Evolutionary conservation across 176 grass and related monocot genomes (phyloP), one percentile per base, ranked within the genome.

Genomic region (Hyparrhenia diplandra): DNA sequence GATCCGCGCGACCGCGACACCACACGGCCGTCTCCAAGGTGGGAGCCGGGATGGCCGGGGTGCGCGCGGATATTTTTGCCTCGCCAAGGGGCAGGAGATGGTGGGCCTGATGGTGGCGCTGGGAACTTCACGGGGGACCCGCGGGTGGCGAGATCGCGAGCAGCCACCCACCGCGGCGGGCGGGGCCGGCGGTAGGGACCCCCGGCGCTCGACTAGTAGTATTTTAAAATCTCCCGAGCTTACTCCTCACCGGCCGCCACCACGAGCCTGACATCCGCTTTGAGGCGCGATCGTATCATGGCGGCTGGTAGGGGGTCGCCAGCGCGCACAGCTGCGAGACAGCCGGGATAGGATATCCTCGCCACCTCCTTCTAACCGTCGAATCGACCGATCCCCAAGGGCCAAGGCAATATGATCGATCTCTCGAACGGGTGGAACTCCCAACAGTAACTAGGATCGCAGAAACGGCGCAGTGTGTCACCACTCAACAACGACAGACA

Each of bases 111-210:
- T n/a, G n/a, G n/a, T n/a, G n/a, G 45, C 14, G 3, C 20, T 4
- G 35, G 74, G 21, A 39, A 8, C 70, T 71, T 40, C 32, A 34
- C 78, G 49, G 29, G 71, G 71, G 29, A 29, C 23, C 49, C 46
- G 71, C 47, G 32, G 37, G 67, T 12, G 65, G 57, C 23, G 23
- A 41, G 76, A 86, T 73, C 42, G 76, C 24, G 83, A 85, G n/a
- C n/a, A 16, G 49, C 58, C 36, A 80, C 32, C 84, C 42, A 80
- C 83, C 54, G 7, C 75, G 37, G 7, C 35, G 51, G n/a, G n/a
- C n/a, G n/a, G n/a, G n/a, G n/a, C n/a, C n/a, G 16, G 14, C 43
- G 46, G 14, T 0, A 49, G 0, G 47, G 47, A 20, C n/a, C 47
- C 47, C 49, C 5, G 18, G 49, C 49, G 6, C 5, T 54, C 49